Evolutionary conservation across 2,329 filamentous ascomycete genomes (phyloP).

Genomic region (Botryosphaeria dothidea): DNA sequence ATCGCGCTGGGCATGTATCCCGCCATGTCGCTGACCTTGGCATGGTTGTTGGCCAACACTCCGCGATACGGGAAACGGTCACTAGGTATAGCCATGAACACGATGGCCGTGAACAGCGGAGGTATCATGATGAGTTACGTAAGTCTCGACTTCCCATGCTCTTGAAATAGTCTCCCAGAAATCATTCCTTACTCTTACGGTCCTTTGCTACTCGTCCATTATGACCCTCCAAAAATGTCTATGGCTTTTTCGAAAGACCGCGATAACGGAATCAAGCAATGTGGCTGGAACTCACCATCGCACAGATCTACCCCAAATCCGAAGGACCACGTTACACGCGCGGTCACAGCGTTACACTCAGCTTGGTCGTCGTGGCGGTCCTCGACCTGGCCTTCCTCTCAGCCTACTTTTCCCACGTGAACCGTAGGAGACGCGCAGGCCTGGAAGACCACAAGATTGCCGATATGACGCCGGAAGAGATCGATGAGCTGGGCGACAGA

Average conservation of each 20-base stretch:
- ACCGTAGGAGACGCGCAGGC: conserved; percentile 40
- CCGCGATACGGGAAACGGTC: conserved; percentile 77
- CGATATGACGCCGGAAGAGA: conserved; percentile 44
- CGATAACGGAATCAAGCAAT: too few species aligned
- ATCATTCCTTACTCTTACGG: too few species aligned
- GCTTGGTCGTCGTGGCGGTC: conserved; percentile 48
- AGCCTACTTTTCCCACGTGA: conserved; percentile 39
- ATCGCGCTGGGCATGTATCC: conserved; percentile 72
- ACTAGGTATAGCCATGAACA: conserved; percentile 69
- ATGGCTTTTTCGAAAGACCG: too few species aligned
- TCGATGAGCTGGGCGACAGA: conserved; percentile 48
- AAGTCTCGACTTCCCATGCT: conserved; percentile 26
- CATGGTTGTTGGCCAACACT: conserved; percentile 66
- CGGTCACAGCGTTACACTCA: conserved; percentile 56
- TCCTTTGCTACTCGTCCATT: too few species aligned
- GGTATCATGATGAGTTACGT: conserved; percentile 76
- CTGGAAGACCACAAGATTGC: conserved; percentile 42
- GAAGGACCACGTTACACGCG: conserved; percentile 50
- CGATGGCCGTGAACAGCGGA: conserved; percentile 68
- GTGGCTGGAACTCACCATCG: neutral
- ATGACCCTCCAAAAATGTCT: too few species aligned
- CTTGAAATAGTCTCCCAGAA: too few species aligned
- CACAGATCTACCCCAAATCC: conserved; percentile 46
- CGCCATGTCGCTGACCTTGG: conserved; percentile 55
- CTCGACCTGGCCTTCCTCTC: conserved; percentile 41